Evolutionary conservation across 148 eudicot genomes (phyloP), one percentile per base, ranked within the genome.

Genomic region (Chenopodium quinoa): DNA sequence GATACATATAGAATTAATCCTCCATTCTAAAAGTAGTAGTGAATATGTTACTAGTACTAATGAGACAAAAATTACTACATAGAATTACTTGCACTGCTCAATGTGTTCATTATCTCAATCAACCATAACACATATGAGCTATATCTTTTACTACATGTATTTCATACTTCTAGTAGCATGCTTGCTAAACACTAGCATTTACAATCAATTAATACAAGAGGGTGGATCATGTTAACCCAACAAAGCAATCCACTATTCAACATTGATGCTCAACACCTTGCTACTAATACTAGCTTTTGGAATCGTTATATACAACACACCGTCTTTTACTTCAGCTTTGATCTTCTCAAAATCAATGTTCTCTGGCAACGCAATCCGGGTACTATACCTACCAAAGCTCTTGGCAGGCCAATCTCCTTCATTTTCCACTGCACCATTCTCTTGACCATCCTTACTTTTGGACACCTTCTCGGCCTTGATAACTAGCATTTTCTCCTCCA

Each of bases 321-420:
- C 98, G 83, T 94, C 93, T 68, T 77, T 92, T 32, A 94, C 92
- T 82, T 91, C 94, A 20, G 98, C 98, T 74, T 88, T 94, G 22
- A 94, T 91, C 88, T 94, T 91, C 88, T 92, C 96, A 76, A 90
- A 86, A 79, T 91, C 86, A 1, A 91, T 85, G 79, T 88, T 92
- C 80, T 92, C 96, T 3, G 98, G 98, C 90, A 94, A 83, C 0
- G 92, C 93, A 79, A 94, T 90, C 79, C 93, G 86, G 48, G 67
- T 68, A 32, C 79, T 84, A 65, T 94, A 94, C 81, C 65, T 86
- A 0, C 96, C 94, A 64, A 84, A 91, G 86, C 93, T 89, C 89
- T 84, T 87, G 0, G 91, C 88, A 40, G 91, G 63, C 94, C 94
- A 92, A 0, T 88, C 92, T 7, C 58, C 92, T 0, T 82, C 90